Percentiles rank a stretch among this genome's conserved stretches.
phyloP scores from a whole-genome alignment of 371 early-diverging fungal genomes.

The Lichtheimia ornata region DNA sequence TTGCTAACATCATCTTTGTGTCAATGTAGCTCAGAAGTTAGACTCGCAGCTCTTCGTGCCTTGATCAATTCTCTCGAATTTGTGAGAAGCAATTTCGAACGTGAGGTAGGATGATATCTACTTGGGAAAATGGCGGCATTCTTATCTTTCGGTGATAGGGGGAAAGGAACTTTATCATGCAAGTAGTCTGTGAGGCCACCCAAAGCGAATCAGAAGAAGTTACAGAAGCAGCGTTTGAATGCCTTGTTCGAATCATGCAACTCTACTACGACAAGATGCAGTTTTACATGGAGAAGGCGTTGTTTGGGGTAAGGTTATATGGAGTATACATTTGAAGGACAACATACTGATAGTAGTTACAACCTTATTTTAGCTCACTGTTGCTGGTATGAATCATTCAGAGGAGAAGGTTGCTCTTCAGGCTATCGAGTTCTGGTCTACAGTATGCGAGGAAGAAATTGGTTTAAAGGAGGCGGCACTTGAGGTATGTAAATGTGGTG shows the following conservation, averaged over 20 bases:
- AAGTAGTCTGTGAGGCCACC: conserved; percentile 94
- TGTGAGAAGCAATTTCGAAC: conserved; percentile 87
- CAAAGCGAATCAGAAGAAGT: conserved; percentile 76
- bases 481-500: conserved; percentile 21
- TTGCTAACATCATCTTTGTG: too few species aligned
- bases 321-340: not conserved
- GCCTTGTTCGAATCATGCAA: conserved; percentile 92
- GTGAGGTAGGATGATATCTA: conserved; percentile 47
- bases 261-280: conserved; percentile 94
- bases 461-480: conserved; percentile 58
- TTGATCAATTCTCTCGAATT: conserved; percentile 93
- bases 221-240: conserved; percentile 88
- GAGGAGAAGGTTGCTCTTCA: conserved; percentile 89
- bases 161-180: conserved; percentile 97
- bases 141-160: conserved; percentile 40
- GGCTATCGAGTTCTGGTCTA: conserved; percentile 98
- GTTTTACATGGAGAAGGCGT: conserved; percentile 91
- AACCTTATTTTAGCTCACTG: conserved; percentile 63
- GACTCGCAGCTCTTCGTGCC: conserved; percentile 85
- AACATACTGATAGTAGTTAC: not conserved
- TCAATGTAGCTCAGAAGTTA: conserved; percentile 69
- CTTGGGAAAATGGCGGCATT: not conserved
- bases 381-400: conserved; percentile 83
- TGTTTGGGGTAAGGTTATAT: conserved; percentile 71
- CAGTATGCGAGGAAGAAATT: conserved; percentile 94